Conservation (phyloP, 2,329 filamentous ascomycete species). For the Coleophoma cylindrospora region DNA sequence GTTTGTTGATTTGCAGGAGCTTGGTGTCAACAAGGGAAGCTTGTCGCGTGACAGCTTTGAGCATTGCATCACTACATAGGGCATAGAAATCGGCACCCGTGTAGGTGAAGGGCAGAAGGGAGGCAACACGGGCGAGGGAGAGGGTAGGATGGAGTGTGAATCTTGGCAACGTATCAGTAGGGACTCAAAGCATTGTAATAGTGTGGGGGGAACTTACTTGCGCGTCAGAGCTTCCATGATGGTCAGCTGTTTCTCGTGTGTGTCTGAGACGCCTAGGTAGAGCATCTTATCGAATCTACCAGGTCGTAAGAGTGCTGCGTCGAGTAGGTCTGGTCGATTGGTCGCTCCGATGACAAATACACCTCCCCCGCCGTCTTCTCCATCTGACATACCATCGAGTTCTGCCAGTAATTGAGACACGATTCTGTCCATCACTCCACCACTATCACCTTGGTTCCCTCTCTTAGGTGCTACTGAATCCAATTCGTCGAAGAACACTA, state of each 20-base stretch:
- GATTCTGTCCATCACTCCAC: conserved; percentile 97
- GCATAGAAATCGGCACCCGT: conserved; percentile 97
- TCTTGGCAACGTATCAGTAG: conserved; percentile 35
- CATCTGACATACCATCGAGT: conserved; percentile 95
- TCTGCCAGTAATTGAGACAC: conserved; percentile 93
- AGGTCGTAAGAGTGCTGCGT: conserved; percentile 82
- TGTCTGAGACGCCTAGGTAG: conserved; percentile 93
- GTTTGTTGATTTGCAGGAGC: conserved; percentile 62
- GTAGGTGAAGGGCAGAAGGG: conserved; percentile 85
- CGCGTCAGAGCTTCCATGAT: conserved; percentile 92
- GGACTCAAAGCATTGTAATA: conserved; percentile 1
- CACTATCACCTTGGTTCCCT: conserved; percentile 94
- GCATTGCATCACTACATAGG: conserved; percentile 95
- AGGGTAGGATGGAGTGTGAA: conserved; percentile 80
- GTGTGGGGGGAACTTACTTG: conserved; percentile 60
- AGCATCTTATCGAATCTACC: conserved; percentile 98
- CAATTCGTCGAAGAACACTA: conserved; percentile 90
- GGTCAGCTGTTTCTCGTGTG: conserved; percentile 90
- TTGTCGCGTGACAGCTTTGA: conserved; percentile 93
- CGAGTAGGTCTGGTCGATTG: conserved; percentile 87
- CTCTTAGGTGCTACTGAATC: conserved; percentile 94
- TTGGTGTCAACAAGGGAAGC: conserved; percentile 79
- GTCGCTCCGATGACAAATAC: conserved; percentile 97
- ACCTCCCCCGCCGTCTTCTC: conserved; percentile 72
- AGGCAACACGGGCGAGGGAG: conserved; percentile 69